Conservation (phyloP, 139 green algal genomes). For the Chlorella sp. region DNA sequence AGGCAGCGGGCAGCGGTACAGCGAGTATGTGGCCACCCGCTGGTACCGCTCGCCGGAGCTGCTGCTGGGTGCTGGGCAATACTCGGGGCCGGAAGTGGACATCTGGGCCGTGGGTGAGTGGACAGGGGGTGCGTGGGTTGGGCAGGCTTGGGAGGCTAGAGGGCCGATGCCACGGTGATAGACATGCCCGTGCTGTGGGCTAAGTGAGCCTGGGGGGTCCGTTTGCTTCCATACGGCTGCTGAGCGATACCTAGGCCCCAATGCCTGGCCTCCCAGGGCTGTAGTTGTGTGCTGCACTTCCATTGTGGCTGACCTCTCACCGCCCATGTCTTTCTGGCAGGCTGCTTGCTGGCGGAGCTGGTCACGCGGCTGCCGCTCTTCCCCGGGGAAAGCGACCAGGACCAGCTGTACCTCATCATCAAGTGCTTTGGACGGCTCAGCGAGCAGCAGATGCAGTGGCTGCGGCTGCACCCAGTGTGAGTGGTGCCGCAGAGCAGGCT, state of each 20-base stretch:
- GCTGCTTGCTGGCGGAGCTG: slow-evolving; percentile 91
- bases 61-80: slow-evolving; percentile 82
- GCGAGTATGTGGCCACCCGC: slow-evolving; percentile 94
- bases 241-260: background rate
- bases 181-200: background rate
- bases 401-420: slow-evolving; percentile 92
- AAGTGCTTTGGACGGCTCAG: slow-evolving; percentile 56
- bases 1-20: slow-evolving; percentile 58
- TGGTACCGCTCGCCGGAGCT: slow-evolving; percentile 95
- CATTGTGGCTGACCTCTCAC: background rate
- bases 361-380: slow-evolving; percentile 88
- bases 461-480: slow-evolving; percentile 52
- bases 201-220: background rate
- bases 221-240: background rate
- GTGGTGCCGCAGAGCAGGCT: background rate
- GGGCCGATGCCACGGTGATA: no score
- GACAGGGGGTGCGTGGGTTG: background rate
- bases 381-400: slow-evolving; percentile 88
- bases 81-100: slow-evolving; percentile 85
- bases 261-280: background rate
- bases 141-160: background rate
- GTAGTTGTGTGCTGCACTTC: background rate
- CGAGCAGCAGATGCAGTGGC: slow-evolving; percentile 37
- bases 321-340: slow-evolving; percentile 32
- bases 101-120: slow-evolving; percentile 87